Evolutionary conservation across 2,329 filamentous ascomycete species (phyloP).

Genomic region (Colletotrichum orbiculare): DNA sequence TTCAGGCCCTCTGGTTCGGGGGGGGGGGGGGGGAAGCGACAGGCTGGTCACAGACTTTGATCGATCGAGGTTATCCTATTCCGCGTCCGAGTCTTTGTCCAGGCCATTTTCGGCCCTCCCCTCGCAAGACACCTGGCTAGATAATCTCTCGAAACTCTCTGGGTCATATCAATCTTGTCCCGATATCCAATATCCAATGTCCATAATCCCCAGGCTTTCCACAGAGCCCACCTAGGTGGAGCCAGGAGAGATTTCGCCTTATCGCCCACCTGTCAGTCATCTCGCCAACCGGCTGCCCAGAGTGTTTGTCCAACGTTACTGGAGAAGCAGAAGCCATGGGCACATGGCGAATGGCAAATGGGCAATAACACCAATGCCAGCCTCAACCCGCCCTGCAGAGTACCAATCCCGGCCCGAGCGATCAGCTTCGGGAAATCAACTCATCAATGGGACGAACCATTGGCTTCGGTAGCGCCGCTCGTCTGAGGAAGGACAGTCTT

Average conservation of each 20-base stretch:
- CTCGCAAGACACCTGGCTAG: not conserved
- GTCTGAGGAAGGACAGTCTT: not conserved
- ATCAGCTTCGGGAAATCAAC: constrained; percentile 5
- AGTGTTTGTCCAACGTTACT: constrained; percentile 12
- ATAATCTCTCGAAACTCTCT: not conserved
- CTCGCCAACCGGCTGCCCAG: constrained; percentile 12
- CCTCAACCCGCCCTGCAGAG: not conserved
- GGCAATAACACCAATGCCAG: constrained; percentile 11
- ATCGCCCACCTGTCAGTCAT: constrained; percentile 24
- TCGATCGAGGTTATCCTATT: too few relatives aligned
- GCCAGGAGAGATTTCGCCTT: constrained; percentile 21
- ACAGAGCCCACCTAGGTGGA: constrained; percentile 11
- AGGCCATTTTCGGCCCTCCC: too few relatives aligned
- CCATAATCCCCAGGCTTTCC: not conserved
- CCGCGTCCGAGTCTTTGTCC: too few relatives aligned
- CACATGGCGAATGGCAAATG: not conserved
- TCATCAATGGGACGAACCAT: constrained; percentile 12
- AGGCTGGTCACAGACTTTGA: too few relatives aligned
- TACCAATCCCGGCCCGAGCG: not conserved
- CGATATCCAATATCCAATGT: constrained; percentile 7
- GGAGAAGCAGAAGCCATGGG: constrained; percentile 15
- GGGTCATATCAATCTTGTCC: not conserved
- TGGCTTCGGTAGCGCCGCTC: constrained; percentile 8
- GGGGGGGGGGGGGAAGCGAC: too few relatives aligned
- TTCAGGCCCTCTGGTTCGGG: too few relatives aligned